Evolutionary conservation across 371 early-diverging fungal species (phyloP), one percentile per base, ranked within the genome.

Genomic region (Neoconidiobolus thromboides): DNA sequence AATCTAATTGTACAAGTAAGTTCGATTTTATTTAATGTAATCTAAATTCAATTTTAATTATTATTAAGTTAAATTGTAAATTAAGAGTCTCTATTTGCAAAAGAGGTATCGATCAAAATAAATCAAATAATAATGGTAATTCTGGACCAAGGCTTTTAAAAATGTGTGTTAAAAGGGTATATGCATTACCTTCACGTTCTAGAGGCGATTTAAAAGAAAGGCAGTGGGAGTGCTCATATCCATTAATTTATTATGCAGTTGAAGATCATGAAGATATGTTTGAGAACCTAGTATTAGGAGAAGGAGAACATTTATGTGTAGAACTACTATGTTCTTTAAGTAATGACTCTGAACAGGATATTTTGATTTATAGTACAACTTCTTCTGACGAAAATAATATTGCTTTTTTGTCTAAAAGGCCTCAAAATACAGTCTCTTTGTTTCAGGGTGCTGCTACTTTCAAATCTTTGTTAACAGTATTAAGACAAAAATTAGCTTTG

Each of bases 361-460:
- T 49, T 14, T 41, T 63, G 58, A 26, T 26, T 26, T 26, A 26
- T 26, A 26, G 26, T 26, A 26, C 26, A 26, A 26, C 26, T 26
- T 26, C 26, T 26, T 1, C 15, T 26, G 43, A 55, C 9, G 58
- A 47, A 40, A 38, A 48, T 43, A 62, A 57, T 4, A 51, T 37
- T 40, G 60, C 54, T 15, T 49, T 53, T 50, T 40, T 44, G 53
- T 0, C 14, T 43, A 43, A 57, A 42, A 56, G 49, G 0, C 60
- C 58, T 42, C 46, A 60, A 41, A 61, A 53, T 53, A 88, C 84
- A 64, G 69, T 86, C 41, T 77, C 80, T 7, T 64, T 88, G 50
- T 88, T 88, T 69, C 86, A 88, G 65, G 89, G 89, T 12, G 86
- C 89, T 0, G 87, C 83, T 7, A 77, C 85, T 49, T 88, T 76